Evolutionary conservation across 371 early-diverging fungal genomes (phyloP).

Genomic region (Haplosporangium sp.): DNA sequence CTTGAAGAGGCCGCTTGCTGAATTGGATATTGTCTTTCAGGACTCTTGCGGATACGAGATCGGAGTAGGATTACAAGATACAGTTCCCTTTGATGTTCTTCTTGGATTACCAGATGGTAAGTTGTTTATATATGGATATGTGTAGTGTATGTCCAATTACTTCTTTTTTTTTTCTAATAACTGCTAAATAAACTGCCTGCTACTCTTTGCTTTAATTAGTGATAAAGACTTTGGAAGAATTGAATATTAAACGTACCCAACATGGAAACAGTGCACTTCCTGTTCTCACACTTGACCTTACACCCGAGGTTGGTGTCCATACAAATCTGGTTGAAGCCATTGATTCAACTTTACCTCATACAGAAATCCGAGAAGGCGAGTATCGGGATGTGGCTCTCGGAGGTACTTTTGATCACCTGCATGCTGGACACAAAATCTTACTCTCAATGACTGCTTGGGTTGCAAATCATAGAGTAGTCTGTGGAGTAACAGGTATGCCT

Average conservation of each 20-base stretch:
- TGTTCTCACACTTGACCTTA: constrained; percentile 18
- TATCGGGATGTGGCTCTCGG: constrained; percentile 81
- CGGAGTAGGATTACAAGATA: constrained; percentile 29
- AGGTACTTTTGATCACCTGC: constrained; percentile 98
- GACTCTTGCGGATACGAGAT: constrained; percentile 48
- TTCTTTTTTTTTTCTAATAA: background rate
- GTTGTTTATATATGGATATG: background rate
- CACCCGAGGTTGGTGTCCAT: constrained; percentile 12
- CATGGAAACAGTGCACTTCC: constrained; percentile 18
- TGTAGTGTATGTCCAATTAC: too few species aligned
- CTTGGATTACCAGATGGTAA: constrained; percentile 40
- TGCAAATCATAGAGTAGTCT: constrained; percentile 68
- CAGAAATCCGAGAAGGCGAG: constrained; percentile 22
- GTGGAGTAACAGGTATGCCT: constrained; percentile 80
- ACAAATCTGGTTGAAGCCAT: constrained; percentile 36
- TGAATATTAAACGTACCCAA: constrained; percentile 22
- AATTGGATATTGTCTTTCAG: constrained; percentile 46
- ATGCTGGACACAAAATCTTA: constrained; percentile 94
- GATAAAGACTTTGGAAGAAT: constrained; percentile 7
- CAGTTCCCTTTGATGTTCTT: constrained; percentile 34
- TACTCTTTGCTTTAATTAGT: constrained; percentile 12
- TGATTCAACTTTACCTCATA: constrained; percentile 26
- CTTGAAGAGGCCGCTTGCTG: constrained; percentile 34
- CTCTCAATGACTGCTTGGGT: constrained; percentile 86
- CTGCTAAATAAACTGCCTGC: background rate